Percentiles rank a stretch among this genome's conserved stretches.
Conservation (phyloP, 768 basidiomycete genomes). For the Phaffia tasmanica region DNA sequence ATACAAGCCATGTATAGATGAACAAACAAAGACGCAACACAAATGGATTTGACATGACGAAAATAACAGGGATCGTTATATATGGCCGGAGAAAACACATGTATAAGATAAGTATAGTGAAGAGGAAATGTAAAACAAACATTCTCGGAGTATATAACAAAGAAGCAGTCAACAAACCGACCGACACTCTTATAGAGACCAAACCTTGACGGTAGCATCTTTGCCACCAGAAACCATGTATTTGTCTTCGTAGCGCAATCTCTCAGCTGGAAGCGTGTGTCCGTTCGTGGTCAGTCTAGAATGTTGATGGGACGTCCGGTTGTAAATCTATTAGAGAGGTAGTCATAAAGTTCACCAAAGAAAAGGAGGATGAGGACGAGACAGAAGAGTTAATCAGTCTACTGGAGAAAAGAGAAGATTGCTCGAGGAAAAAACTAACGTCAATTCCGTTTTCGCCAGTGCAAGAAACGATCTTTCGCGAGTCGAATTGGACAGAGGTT, state of each 20-base stretch:
- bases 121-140: too few species aligned
- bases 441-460: constrained; percentile 88
- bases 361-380: neutral
- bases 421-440: constrained; percentile 41
- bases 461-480: constrained; percentile 81
- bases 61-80: too few species aligned
- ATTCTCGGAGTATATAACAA: too few species aligned
- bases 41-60: too few species aligned
- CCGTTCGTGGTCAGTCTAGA: constrained; percentile 78
- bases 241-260: constrained; percentile 87
- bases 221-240: constrained; percentile 84
- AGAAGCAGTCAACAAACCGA: too few species aligned
- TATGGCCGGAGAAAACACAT: too few species aligned
- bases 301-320: constrained; percentile 83
- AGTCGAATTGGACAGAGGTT: constrained; percentile 86
- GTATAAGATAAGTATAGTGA: too few species aligned
- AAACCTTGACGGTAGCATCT: constrained; percentile 77
- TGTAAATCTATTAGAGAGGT: constrained; percentile 57
- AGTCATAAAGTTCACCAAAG: neutral
- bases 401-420: constrained; percentile 1
- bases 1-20: too few species aligned
- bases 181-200: constrained; percentile 55
- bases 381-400: neutral
- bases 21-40: too few species aligned
- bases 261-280: constrained; percentile 79